Evolutionary conservation across 352 stramenopile species (phyloP).

Genomic region (Plasmopara muralis): DNA sequence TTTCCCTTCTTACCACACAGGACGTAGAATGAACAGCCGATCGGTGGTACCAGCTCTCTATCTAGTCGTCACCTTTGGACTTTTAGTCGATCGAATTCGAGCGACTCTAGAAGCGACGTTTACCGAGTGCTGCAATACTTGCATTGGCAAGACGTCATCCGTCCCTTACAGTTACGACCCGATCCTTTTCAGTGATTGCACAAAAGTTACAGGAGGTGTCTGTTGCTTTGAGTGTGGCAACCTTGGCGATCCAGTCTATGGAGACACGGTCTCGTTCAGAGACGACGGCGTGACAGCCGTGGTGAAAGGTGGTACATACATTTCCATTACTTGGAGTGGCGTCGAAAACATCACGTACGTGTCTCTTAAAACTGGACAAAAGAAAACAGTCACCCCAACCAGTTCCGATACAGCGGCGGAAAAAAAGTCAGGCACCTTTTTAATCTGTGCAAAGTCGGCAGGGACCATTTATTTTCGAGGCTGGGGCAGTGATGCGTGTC

Average conservation of each 20-base stretch:
- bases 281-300: slow-evolving; percentile 47
- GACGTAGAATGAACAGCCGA: slow-evolving; percentile 3
- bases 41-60: slow-evolving; percentile 3
- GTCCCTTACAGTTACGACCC: slow-evolving; percentile 64
- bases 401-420: slow-evolving; percentile 28
- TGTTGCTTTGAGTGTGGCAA: slow-evolving; percentile 66
- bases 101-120: slow-evolving; percentile 9
- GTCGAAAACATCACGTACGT: slow-evolving; percentile 60
- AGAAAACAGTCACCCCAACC: slow-evolving; percentile 53
- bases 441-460: slow-evolving; percentile 47
- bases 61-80: slow-evolving; percentile 1
- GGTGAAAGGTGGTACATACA: slow-evolving; percentile 38
- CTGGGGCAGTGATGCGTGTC: slow-evolving; percentile 50
- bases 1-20: slow-evolving; percentile 14
- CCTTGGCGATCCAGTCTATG: slow-evolving; percentile 28
- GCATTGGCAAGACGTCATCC: slow-evolving; percentile 56
- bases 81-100: slow-evolving; percentile 4
- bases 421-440: slow-evolving; percentile 35
- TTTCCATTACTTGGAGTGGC: slow-evolving; percentile 46
- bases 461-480: slow-evolving; percentile 55
- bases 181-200: slow-evolving; percentile 48
- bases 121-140: slow-evolving; percentile 49
- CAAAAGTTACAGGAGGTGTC: slow-evolving; percentile 34
- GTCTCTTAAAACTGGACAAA: slow-evolving; percentile 49
- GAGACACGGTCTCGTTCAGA: slow-evolving; percentile 25